A percentile compares a stretch with the other conserved stretches of the same genome.
These are phyloP conservation scores for Fusarium sambucinum DNA, from an alignment of 2,329 filamentous ascomycete species.

Conservation along the genomic window DNA sequence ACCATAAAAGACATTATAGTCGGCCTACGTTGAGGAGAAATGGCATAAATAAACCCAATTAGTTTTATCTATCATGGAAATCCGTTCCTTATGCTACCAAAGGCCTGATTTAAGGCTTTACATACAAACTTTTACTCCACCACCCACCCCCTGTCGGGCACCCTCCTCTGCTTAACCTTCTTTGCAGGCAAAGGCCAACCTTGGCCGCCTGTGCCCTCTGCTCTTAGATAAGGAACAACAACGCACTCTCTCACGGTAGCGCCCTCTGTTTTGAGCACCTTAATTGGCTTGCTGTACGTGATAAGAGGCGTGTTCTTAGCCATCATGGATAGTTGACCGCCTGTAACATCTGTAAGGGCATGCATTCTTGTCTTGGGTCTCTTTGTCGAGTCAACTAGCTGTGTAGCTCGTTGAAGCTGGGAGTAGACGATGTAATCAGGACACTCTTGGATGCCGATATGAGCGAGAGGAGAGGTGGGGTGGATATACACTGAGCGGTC, in stretches of 20 bases:
- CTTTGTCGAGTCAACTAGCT: constrained; percentile 64
- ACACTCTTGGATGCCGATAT: constrained; percentile 76
- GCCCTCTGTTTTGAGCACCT: constrained; percentile 71
- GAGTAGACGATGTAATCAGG: constrained; percentile 91
- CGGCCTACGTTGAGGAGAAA: too few relatives aligned
- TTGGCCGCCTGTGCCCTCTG: constrained; percentile 73
- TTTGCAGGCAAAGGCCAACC: constrained; percentile 90
- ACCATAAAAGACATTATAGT: neutral
- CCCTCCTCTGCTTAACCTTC: constrained; percentile 84
- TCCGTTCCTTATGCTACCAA: neutral
- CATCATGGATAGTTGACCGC: constrained; percentile 79
- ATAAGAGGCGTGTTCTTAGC: constrained; percentile 88
- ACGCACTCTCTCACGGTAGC: constrained; percentile 76
- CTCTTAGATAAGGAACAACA: constrained; percentile 81
- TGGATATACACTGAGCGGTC: constrained; percentile 87
- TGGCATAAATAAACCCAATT: neutral
- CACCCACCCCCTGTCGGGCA: constrained; percentile 79
- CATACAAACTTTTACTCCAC: constrained; percentile 61
- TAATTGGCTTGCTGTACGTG: constrained; percentile 89
- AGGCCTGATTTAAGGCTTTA: neutral
- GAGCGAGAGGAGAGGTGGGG: constrained; percentile 82
- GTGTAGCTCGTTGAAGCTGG: constrained; percentile 78
- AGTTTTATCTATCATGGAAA: neutral
- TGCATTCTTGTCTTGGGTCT: constrained; percentile 85
- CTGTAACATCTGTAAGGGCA: constrained; percentile 82